Conservation (phyloP, 306 rosid genomes). For the Vicia faba region DNA sequence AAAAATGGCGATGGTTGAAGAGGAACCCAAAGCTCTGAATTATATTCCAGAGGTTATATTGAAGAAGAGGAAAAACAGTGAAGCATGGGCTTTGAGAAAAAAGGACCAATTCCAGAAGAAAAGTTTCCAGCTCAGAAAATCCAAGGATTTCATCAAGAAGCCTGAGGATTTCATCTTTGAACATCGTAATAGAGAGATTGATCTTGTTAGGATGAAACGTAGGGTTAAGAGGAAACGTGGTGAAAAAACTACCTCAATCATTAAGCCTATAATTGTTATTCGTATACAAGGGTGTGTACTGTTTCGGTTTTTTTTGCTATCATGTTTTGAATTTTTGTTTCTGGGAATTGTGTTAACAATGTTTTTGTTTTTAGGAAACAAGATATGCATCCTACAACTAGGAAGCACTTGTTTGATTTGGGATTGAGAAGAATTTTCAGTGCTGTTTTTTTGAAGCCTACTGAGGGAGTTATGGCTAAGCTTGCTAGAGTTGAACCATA, state of each 20-base stretch:
- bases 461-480: constrained; percentile 56
- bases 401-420: constrained; percentile 59
- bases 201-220: constrained; percentile 68
- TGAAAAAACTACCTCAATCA: constrained; percentile 23
- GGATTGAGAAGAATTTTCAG: constrained; percentile 63
- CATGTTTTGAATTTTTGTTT: neutral
- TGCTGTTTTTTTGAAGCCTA: constrained; percentile 75
- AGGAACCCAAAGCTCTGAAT: constrained; percentile 35
- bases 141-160: constrained; percentile 56
- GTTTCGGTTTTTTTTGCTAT: neutral
- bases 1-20: constrained; percentile 51
- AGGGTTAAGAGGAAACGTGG: constrained; percentile 70
- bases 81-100: constrained; percentile 39
- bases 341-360: neutral
- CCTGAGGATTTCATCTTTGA: constrained; percentile 81
- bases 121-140: constrained; percentile 24
- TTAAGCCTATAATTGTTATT: constrained; percentile 60
- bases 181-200: constrained; percentile 72
- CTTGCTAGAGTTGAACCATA: constrained; percentile 80
- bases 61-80: constrained; percentile 48
- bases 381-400: constrained; percentile 81
- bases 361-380: constrained; percentile 52
- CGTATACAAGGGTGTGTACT: constrained; percentile 67
- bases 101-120: constrained; percentile 37
- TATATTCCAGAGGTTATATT: constrained; percentile 42